Base-by-base conservation (phyloP, 1,139 yeast genomes). In the Candida mesenterica region DNA sequence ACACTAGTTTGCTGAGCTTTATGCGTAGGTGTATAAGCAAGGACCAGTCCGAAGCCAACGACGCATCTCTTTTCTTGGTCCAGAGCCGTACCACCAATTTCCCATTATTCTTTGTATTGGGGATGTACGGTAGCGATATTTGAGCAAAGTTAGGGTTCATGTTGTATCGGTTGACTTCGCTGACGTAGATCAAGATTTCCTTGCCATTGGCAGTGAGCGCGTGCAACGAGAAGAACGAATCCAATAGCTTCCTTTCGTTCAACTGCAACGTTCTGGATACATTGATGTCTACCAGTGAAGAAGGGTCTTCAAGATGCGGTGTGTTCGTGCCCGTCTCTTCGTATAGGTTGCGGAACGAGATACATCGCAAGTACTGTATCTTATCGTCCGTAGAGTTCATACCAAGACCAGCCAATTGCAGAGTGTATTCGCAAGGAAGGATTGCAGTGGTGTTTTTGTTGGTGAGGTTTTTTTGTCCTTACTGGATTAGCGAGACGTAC, bases 71-170 rank as follows among this genome's bases (percentile, higher is more conserved):
- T 15, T 25, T 32, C 13, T 28, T 32, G 2, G 32, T 25, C 41
- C 41, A 38, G 6, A 38, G 31, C 24, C 34, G 24, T 17, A 38
- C 16, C 23, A 29, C 37, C 7, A 26, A n/a, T 27, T 41, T 40
- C 7, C 42, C 30, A 28, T 44, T 38, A 17, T 18, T 33, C 26
- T 32, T 28, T 13, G 37, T 14, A 25, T 28, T 32, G 26, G 49
- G 42, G 9, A 45, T 16, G 3, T 31, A 38, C 0, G 72, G 72
- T 14, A 68, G 38, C 5, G 52, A 41, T 3, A 67, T 40, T 4
- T 44, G 48, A 17, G 58, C 52, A 40, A 66, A 69, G 28, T 55
- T 50, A 3, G 72, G 72, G 33, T 54, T 52, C 48, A 54, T 43
- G 33, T 52, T 55, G 5, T 42, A 37, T 4, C 31, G 32, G 0